These are phyloP conservation scores for Pichia sp. DNA, from an alignment of 1,139 yeast species.

Conservation along the genomic window DNA sequence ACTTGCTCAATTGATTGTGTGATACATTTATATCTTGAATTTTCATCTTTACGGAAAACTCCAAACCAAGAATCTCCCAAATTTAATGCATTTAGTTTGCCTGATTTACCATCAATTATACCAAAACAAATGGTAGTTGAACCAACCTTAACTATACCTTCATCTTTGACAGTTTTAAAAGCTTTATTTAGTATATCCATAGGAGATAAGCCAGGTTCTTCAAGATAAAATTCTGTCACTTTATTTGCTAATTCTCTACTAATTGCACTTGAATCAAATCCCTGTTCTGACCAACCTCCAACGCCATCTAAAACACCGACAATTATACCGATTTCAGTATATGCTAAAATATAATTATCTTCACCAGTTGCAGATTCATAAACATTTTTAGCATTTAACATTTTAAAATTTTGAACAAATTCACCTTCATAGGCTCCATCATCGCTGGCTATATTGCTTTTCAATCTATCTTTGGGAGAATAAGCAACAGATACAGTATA, in stretches of 20 bases:
- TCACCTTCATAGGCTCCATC: constrained; percentile 23
- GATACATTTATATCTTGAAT: constrained; percentile 42
- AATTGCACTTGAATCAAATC: constrained; percentile 81
- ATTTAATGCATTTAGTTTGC: constrained; percentile 61
- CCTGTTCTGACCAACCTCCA: constrained; percentile 94
- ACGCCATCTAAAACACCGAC: constrained; percentile 97
- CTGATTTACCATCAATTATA: constrained; percentile 49
- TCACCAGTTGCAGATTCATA: constrained; percentile 69
- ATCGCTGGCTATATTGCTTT: constrained; percentile 18
- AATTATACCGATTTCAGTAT: constrained; percentile 43
- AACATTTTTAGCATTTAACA: constrained; percentile 19
- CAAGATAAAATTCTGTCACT: constrained; percentile 29
- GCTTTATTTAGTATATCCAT: constrained; percentile 48
- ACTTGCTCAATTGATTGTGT: constrained; percentile 73
- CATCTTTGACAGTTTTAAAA: constrained; percentile 44
- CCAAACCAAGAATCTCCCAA: constrained; percentile 96
- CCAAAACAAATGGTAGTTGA: constrained; percentile 96
- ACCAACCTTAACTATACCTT: constrained; percentile 73
- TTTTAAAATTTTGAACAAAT: constrained; percentile 22
- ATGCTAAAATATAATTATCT: constrained; percentile 67
- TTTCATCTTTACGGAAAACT: constrained; percentile 40
- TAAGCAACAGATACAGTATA: constrained; percentile 63
- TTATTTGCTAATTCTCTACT: constrained; percentile 60
- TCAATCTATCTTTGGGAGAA: constrained; percentile 58
- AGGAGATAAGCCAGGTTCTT: constrained; percentile 28